phyloP scores from a whole-genome alignment of 2,329 filamentous ascomycete species.

The Fusarium caatingaense region DNA sequence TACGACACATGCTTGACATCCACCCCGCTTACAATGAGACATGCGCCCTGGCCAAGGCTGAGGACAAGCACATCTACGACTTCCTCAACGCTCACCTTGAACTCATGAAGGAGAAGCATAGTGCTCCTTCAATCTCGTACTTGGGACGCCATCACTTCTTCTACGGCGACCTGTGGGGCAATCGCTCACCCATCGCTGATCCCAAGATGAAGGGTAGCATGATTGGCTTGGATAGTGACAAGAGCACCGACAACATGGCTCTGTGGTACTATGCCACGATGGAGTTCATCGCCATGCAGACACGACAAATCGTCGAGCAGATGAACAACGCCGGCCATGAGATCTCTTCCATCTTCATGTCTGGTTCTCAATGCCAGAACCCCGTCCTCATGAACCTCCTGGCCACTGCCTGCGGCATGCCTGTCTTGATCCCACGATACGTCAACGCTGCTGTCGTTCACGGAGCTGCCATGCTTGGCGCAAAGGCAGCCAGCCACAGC shows the following conservation, averaged over 20 bases:
- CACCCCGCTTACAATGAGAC: conserved; percentile 91
- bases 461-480: conserved; percentile 97
- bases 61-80: conserved; percentile 92
- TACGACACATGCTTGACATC: conserved; percentile 94
- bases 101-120: conserved; percentile 74
- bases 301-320: conserved; percentile 90
- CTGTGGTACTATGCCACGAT: conserved; percentile 95
- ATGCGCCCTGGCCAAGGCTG: conserved; percentile 79
- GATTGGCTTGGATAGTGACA: conserved; percentile 88
- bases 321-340: conserved; percentile 93
- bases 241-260: conserved; percentile 86
- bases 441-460: conserved; percentile 96
- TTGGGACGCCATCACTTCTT: conserved; percentile 96
- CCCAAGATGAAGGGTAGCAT: conserved; percentile 91
- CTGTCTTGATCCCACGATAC: conserved; percentile 92
- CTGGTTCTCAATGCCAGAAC: conserved; percentile 97
- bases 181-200: conserved; percentile 93
- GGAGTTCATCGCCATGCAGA: conserved; percentile 98
- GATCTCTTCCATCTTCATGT: conserved; percentile 98
- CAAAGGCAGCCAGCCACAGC: conserved; percentile 91
- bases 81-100: conserved; percentile 90
- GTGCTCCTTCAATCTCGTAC: conserved; percentile 83
- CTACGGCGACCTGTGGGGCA: conserved; percentile 97
- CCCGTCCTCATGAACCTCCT: conserved; percentile 90
- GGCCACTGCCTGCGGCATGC: conserved; percentile 90